A percentile compares a stretch with the other conserved stretches of the same genome.
phyloP scores from a whole-genome alignment of 2,329 filamentous ascomycete species.

The Drechslerella stenobrocha region DNA sequence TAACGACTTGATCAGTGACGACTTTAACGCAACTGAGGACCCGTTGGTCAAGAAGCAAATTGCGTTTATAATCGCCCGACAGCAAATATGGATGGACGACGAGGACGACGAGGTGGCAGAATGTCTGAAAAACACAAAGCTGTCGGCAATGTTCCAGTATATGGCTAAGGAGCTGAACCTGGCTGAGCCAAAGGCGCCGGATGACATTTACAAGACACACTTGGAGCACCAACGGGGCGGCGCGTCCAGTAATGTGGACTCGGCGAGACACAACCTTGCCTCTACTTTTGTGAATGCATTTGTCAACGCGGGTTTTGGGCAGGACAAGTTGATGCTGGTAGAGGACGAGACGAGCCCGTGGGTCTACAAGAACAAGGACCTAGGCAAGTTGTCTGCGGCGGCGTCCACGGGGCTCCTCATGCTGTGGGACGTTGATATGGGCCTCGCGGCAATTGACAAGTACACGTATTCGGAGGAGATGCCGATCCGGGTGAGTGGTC shows the following conservation, averaged over 20 bases:
- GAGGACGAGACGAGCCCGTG: conserved; percentile 86
- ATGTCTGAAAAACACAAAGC: conserved; percentile 80
- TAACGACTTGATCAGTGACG: conserved; percentile 74
- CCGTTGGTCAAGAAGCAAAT: conserved; percentile 86
- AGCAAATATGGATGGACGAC: conserved; percentile 81
- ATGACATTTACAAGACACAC: conserved; percentile 99
- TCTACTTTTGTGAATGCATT: conserved; percentile 97
- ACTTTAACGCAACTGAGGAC: conserved; percentile 79
- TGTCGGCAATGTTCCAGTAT: conserved; percentile 90
- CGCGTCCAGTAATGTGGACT: conserved; percentile 83
- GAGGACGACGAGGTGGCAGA: conserved; percentile 77
- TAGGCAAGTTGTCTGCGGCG: conserved; percentile 94
- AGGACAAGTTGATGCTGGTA: conserved; percentile 96
- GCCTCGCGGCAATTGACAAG: conserved; percentile 89
- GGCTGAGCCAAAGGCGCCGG: conserved; percentile 90
- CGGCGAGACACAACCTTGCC: conserved; percentile 90
- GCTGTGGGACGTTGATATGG: conserved; percentile 90
- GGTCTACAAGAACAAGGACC: conserved; percentile 99
- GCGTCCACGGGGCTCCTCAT: conserved; percentile 89
- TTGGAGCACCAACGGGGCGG: conserved; percentile 92
- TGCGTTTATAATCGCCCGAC: conserved; percentile 86
- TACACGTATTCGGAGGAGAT: conserved; percentile 84
- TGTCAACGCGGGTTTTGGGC: conserved; percentile 90
- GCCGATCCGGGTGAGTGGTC: conserved; percentile 62
- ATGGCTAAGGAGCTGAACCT: conserved; percentile 96